Conservation (phyloP, 352 stramenopile species). For the Stephanocyclus meneghinianus region DNA sequence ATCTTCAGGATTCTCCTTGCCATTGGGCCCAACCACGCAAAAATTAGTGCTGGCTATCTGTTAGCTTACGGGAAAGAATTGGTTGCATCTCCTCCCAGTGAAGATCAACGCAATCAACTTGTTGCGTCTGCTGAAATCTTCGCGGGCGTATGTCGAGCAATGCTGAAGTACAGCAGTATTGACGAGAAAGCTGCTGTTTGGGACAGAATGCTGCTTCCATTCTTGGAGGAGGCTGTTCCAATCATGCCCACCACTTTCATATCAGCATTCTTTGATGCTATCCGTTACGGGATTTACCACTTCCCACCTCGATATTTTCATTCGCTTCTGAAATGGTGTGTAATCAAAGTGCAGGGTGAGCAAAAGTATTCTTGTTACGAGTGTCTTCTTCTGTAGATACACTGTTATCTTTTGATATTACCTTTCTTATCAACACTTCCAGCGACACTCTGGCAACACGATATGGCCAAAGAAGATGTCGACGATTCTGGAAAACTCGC, state of each 20-base stretch:
- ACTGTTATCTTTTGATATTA: neutral
- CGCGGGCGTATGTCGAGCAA: slow-evolving; percentile 60
- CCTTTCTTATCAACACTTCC: neutral
- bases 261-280: slow-evolving; percentile 65
- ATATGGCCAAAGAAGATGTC: slow-evolving; percentile 25
- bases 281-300: slow-evolving; percentile 47
- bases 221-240: slow-evolving; percentile 73
- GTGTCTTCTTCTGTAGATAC: neutral
- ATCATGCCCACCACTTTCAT: slow-evolving; percentile 72
- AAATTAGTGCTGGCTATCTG: slow-evolving; percentile 47
- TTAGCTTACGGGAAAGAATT: slow-evolving; percentile 67
- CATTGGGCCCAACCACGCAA: slow-evolving; percentile 48
- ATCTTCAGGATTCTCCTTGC: slow-evolving; percentile 48
- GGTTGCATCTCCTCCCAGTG: slow-evolving; percentile 67
- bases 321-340: slow-evolving; percentile 45
- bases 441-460: slow-evolving; percentile 54
- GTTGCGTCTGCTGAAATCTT: slow-evolving; percentile 79
- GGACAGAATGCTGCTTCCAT: slow-evolving; percentile 68
- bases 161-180: slow-evolving; percentile 56
- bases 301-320: slow-evolving; percentile 50
- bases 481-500: slow-evolving; percentile 16
- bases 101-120: slow-evolving; percentile 82
- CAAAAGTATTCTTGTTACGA: neutral
- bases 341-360: slow-evolving; percentile 47
- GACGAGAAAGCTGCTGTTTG: slow-evolving; percentile 52